Percentiles rank a stretch among this genome's conserved stretches.
Conservation (phyloP, 2,329 filamentous ascomycete species). For the Zymoseptoria tritici region DNA sequence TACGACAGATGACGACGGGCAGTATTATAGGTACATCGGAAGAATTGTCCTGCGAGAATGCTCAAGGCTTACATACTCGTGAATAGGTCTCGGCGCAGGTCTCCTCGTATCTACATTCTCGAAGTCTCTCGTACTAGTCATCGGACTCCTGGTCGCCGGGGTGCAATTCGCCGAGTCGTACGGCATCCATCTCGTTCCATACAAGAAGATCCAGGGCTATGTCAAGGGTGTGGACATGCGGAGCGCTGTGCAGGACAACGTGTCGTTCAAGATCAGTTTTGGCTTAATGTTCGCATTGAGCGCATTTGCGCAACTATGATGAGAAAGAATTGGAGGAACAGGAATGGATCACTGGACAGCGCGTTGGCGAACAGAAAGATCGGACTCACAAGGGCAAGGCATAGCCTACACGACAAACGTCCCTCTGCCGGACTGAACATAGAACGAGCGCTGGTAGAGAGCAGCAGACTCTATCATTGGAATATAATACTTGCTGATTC, state of each 20-base stretch:
- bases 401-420: not conserved
- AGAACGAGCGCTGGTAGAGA: not conserved
- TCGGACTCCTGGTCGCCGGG: conserved; percentile 57
- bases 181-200: conserved; percentile 46
- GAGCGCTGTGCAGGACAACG: conserved; percentile 49
- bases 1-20: conserved; percentile 41
- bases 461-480: not conserved
- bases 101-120: conserved; percentile 64
- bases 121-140: conserved; percentile 58
- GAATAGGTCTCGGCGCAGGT: conserved; percentile 54
- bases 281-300: conserved; percentile 66
- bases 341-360: not conserved
- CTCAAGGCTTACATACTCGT: not conserved
- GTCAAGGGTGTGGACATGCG: conserved; percentile 44
- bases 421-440: too few relatives aligned
- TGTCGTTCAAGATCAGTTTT: conserved; percentile 62
- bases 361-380: not conserved
- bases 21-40: conserved; percentile 36
- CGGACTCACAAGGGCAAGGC: not conserved
- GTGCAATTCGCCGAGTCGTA: conserved; percentile 50
- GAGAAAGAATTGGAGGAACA: not conserved
- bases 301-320: conserved; percentile 50
- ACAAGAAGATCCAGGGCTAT: conserved; percentile 43
- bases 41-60: not conserved
- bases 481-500: not conserved